A percentile compares a stretch with the other conserved stretches of the same genome.
Evolutionary conservation across 768 basidiomycete species (phyloP).

Genomic region (Hygrocybe punicea): DNA sequence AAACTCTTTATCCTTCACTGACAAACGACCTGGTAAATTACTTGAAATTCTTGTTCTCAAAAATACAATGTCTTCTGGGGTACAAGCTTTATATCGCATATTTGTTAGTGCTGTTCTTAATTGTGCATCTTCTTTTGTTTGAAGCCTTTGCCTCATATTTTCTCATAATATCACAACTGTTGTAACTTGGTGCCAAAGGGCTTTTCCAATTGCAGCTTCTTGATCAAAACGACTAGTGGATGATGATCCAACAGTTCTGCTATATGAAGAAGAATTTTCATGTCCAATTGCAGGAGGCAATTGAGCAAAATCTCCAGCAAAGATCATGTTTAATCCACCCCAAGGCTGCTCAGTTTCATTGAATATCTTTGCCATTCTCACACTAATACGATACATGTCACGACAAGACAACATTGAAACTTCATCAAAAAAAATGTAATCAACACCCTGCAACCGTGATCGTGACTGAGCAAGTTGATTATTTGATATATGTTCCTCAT

Average conservation of each 20-base stretch:
- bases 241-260: constrained; percentile 4
- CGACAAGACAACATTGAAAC: constrained; percentile 40
- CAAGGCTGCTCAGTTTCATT: constrained; percentile 21
- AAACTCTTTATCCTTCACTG: constrained; percentile 20
- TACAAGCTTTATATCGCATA: constrained; percentile 37
- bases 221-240: constrained; percentile 8
- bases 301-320: constrained; percentile 41
- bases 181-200: constrained; percentile 31
- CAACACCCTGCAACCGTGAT: constrained; percentile 4
- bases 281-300: constrained; percentile 13
- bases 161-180: constrained; percentile 31
- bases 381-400: constrained; percentile 32
- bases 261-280: constrained; percentile 17
- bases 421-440: constrained; percentile 30
- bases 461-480: constrained; percentile 5
- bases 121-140: constrained; percentile 13
- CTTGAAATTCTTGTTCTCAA: constrained; percentile 25
- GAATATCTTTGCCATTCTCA: constrained; percentile 20
- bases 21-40: constrained; percentile 1
- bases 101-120: constrained; percentile 20
- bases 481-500: not conserved
- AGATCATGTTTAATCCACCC: constrained; percentile 37
- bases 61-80: constrained; percentile 35
- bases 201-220: constrained; percentile 21
- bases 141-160: constrained; percentile 30